Evolutionary conservation across 1,284 basidiomycete species (phyloP), one percentile per base, ranked within the genome.

Genomic region (Malassezia furfur): DNA sequence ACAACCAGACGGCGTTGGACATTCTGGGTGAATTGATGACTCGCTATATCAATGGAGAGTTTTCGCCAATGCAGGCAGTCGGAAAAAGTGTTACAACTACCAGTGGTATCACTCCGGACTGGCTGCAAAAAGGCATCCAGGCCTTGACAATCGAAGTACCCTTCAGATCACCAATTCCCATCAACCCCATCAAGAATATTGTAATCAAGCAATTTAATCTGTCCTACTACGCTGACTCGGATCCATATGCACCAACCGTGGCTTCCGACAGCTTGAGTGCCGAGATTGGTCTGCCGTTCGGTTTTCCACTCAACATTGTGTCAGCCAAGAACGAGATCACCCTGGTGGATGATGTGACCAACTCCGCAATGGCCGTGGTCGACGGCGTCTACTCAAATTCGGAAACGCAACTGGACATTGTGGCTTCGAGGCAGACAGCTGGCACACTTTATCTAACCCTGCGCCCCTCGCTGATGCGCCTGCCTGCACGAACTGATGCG

Each of bases 401-500:
- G 35, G 53, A 46, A 35, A 67, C 62, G 1, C 61, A 57, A 64
- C 59, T 57, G 35, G 38, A 59, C 44, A 50, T 71, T 61, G 40
- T 61, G 48, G 58, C 62, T 28, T 65, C 80, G 19, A 80, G 79
- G 3, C 78, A 84, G 66, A 87, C 85, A 2, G 75, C 79, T 38
- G 85, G 85, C 12, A 80, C 76, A 5, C 84, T 87, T 63, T 79
- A 84, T 60, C 84, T 87, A 54, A 80, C 80, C 8, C 82, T 87
- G 50, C 75, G 75, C 8, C 75, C 82, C 55, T 82, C 84, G 9
- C 77, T 77, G 31, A 72, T 87, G 41, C 76, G 75, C 39, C 78
- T 81, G 17, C 79, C 82, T n/a, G 78, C 79, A 50, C 61, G 76
- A 28, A 79, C 80, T 39, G 81, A 83, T 57, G 72, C 76, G 21